Evolutionary conservation across 2,329 filamentous ascomycete genomes (phyloP).

Genomic region (Botryotinia calthae): DNA sequence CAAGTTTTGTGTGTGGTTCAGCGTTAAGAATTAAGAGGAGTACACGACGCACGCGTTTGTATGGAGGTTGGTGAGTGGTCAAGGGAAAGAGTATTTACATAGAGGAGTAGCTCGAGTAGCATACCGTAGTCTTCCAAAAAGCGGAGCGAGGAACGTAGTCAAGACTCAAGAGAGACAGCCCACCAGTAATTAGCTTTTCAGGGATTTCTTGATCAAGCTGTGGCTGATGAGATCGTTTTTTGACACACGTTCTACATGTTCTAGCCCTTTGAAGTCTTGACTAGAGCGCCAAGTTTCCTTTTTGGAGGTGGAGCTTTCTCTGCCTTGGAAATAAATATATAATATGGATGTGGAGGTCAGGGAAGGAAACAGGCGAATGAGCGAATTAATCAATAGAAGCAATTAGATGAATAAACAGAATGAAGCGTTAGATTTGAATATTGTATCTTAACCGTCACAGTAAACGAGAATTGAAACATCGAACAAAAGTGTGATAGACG

Average conservation of each 20-base stretch:
- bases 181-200: neutral
- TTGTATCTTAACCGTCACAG: neutral
- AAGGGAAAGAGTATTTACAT: neutral
- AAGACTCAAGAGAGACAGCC: neutral
- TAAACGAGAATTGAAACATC: neutral
- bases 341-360: neutral
- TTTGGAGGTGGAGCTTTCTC: neutral
- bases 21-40: neutral
- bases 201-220: slow-evolving; percentile 9
- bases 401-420: neutral
- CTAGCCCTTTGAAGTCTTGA: neutral
- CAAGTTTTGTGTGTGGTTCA: neutral
- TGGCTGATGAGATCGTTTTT: slow-evolving; percentile 13
- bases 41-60: slow-evolving; percentile 2
- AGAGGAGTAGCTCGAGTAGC: neutral
- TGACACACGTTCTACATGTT: neutral
- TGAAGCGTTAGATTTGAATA: neutral
- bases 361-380: neutral
- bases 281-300: neutral
- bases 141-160: neutral
- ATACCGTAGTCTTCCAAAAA: neutral
- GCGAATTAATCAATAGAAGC: too few species aligned
- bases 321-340: neutral
- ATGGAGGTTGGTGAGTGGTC: neutral
- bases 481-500: neutral